A percentile compares a stretch with the other conserved stretches of the same genome.
These are phyloP conservation scores for Boehmeria nivea DNA, from an alignment of 306 rosid genomes.

Conservation along the genomic window DNA sequence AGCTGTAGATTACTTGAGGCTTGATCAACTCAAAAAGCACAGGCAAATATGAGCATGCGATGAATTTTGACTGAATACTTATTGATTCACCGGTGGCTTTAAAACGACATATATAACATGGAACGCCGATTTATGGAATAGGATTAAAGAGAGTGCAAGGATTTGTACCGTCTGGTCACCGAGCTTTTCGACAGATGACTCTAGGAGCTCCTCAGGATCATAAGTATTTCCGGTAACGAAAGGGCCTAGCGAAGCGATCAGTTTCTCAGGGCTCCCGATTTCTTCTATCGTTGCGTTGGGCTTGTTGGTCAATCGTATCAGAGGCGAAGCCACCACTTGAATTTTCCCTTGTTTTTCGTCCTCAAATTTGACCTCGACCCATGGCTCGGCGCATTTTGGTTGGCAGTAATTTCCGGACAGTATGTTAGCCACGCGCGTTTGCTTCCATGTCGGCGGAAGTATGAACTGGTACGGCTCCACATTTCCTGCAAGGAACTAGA, in stretches of 20 bases:
- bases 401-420: slow-evolving; percentile 98
- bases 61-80: no score
- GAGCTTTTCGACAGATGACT: slow-evolving; percentile 66
- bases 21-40: no score
- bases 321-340: slow-evolving; percentile 89
- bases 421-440: slow-evolving; percentile 77
- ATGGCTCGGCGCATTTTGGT: slow-evolving; percentile 98
- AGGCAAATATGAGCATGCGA: no score
- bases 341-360: slow-evolving; percentile 87
- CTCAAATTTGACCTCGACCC: slow-evolving; percentile 97
- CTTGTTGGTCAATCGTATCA: slow-evolving; percentile 84
- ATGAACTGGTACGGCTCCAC: slow-evolving; percentile 93
- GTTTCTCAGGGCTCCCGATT: slow-evolving; percentile 77
- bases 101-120: no score
- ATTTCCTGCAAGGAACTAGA: slow-evolving; percentile 86
- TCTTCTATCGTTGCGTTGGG: slow-evolving; percentile 91
- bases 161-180: slow-evolving; percentile 73
- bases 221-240: slow-evolving; percentile 81
- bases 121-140: no score
- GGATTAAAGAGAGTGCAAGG: neutral
- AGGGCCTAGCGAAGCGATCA: slow-evolving; percentile 95
- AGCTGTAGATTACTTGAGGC: no score
- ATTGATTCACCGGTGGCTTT: no score
- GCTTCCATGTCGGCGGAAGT: slow-evolving; percentile 93
- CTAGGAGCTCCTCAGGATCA: slow-evolving; percentile 87